Conservation (phyloP, 257 asterid genomes). For the Verbena officinalis region DNA sequence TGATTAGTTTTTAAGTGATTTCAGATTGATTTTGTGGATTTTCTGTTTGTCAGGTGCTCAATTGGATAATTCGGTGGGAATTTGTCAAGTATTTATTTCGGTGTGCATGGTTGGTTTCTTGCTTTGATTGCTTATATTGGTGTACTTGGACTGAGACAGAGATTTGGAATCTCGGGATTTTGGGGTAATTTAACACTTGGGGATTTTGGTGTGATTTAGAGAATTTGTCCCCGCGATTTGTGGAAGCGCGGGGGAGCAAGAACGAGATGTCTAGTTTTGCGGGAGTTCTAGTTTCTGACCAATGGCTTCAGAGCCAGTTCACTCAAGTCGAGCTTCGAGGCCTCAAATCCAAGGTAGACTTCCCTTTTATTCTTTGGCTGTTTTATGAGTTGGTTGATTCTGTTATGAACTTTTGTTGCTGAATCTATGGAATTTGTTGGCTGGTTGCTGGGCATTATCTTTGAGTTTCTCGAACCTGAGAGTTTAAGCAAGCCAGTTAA, state of each 20-base stretch:
- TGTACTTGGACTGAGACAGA: constrained; percentile 27
- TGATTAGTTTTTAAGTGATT: constrained; percentile 26
- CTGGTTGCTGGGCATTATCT: constrained; percentile 12
- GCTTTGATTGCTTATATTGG: constrained; percentile 19
- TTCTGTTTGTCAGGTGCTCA: constrained; percentile 21
- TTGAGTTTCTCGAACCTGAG: constrained; percentile 21
- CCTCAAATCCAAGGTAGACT: constrained; percentile 77
- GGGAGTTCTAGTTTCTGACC: constrained; percentile 92
- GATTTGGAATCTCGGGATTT: constrained; percentile 27
- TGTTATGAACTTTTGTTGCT: constrained; percentile 15
- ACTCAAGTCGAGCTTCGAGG: constrained; percentile 91
- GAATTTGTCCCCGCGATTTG: constrained; percentile 43
- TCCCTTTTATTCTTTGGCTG: constrained; percentile 7
- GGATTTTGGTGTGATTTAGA: constrained; percentile 30
- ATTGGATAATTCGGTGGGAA: constrained; percentile 8
- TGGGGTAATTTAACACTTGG: constrained; percentile 13
- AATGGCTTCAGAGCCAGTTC: constrained; percentile 96
- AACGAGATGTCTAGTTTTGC: constrained; percentile 72
- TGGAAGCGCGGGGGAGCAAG: constrained; percentile 47
- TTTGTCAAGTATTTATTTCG: constrained; percentile 21
- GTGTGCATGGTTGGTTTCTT: constrained; percentile 35
- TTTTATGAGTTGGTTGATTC: constrained; percentile 17
- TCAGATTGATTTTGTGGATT: constrained; percentile 20
- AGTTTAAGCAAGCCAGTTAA: constrained; percentile 23
- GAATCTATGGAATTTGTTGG: not conserved